Base-by-base conservation (phyloP, 1,139 yeast genomes). In the Geotrichum siamense region DNA sequence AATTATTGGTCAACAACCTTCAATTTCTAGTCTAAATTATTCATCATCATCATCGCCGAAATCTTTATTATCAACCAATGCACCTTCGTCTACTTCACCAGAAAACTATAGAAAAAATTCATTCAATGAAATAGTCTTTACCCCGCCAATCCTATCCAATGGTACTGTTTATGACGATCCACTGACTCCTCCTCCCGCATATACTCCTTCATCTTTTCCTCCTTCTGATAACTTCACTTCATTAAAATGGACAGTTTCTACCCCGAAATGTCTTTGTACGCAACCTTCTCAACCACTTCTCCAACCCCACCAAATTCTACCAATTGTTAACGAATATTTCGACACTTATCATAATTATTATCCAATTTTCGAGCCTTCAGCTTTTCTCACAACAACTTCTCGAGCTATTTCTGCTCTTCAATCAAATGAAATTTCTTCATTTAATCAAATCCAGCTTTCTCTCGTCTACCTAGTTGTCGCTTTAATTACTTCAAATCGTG, bases 351-450 rank as follows among this genome's bases (percentile, higher is more conserved):
- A 55, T 28, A 44, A 45, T 3, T 39, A 48, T 16, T 38, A 48
- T 15, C 57, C 58, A n/a, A 45, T 54, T 30, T 32, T 55, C 5
- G 56, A 55, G 19, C 53, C 51, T 5, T 50, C 48, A 10, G 43
- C 41, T 5, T 53, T 56, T 54, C 41, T 45, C 26, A 44, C 51
- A 30, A 48, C 44, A 28, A 58, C 58, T 19, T 51, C 54, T 31
- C 28, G 51, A 2, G 49, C 50, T 8, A 53, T 56, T 54, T 39
- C 57, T 10, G 48, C 53, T 6, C 47, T 49, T 27, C 55, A 53
- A 30, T 50, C 49, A 15, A 53, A 55, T 28, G 25, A n/a, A 3
- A 28, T 38, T 13, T 38, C 41, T n/a, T 32, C 43, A 1, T 39
- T 38, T 30, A 39, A 38, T 30, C 48, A 44, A 21, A 48, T 51